Base-by-base conservation (phyloP, 768 basidiomycete species). In the Suillus subluteus region DNA sequence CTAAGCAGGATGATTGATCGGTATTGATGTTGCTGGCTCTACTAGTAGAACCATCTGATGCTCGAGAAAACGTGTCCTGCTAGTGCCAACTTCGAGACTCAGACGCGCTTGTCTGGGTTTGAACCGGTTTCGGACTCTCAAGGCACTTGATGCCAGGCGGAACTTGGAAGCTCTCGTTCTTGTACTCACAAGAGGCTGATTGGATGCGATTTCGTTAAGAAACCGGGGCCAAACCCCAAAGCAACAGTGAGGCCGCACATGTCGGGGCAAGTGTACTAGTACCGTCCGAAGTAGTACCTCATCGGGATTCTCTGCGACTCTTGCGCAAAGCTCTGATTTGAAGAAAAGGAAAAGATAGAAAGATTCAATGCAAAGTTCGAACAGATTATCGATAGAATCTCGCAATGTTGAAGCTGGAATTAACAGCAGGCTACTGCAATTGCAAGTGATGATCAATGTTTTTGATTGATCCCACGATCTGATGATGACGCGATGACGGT, bases 401-500 rank as follows among this genome's bases (percentile, higher is more conserved):
- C 2, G 16, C 38, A 16, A 59, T 41, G 4, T 26, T 59, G 38
- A 43, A 32, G 3, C 18, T 38, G 9, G 4, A 11, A 12, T 21
- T 6, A 35, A 35, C 35, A 35, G 35, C 35, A 35, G 37, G 37
- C 37, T 37, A 11, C 35, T 37, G 35, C 32, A 32, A 32, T 32
- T 32, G 32, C 35, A 35, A 35, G 35, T 5, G 35, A 5, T 13
- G 12, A 38, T 38, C 40, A 40, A 40, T 40, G 41, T 16, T 43
- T 16, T 43, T 43, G 26, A 54, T 54, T 18, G 35, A 43, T 41
- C 41, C 40, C 59, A 61, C 59, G 41, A 56, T 56, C 55, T 37
- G 35, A 35, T 56, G 55, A 59, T 59, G 52, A 52, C 54, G 8
- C 30, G 48, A 56, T 56, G 44, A n/a, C 21, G 21, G 44, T 50